Evolutionary conservation across 129 eudicot species (phyloP).

Genomic region (Pseudognaphalium luteoalbum): DNA sequence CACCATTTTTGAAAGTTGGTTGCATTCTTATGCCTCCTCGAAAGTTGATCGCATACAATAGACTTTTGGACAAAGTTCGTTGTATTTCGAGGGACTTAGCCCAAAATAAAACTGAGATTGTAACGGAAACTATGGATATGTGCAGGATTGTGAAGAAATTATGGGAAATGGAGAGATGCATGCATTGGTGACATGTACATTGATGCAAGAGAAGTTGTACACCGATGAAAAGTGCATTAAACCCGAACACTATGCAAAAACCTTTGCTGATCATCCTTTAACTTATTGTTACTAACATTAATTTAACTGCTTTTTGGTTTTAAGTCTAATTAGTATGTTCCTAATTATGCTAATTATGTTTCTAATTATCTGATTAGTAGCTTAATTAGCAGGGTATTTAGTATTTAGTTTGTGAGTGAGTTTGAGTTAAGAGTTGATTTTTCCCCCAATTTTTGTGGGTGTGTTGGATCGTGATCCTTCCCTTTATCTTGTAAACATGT

Average conservation of each 20-base stretch:
- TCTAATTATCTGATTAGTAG: conserved; percentile 7
- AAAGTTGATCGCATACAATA: too few species aligned
- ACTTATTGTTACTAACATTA: background rate
- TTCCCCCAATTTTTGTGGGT: conserved; percentile 29
- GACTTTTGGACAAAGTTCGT: too few species aligned
- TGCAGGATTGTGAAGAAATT: conserved; percentile 37
- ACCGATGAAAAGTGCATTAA: conserved; percentile 29
- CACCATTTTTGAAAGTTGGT: too few species aligned
- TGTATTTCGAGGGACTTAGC: too few species aligned
- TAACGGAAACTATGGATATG: background rate
- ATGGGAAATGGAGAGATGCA: conserved; percentile 30
- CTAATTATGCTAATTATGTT: conserved; percentile 21
- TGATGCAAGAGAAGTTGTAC: conserved; percentile 38
- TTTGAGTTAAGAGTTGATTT: conserved; percentile 7
- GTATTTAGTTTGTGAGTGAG: conserved; percentile 12
- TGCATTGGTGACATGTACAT: conserved; percentile 30
- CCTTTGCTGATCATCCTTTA: conserved; percentile 10
- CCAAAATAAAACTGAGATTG: too few species aligned
- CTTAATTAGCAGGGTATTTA: conserved; percentile 9
- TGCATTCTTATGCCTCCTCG: too few species aligned
- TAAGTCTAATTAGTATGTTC: background rate
- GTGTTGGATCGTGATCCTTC: conserved; percentile 23
- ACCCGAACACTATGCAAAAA: conserved; percentile 26
- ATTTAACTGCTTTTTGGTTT: background rate
- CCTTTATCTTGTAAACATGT: conserved; percentile 28